Base-by-base conservation (phyloP, 2,329 filamentous ascomycete genomes). In the Triangularia setosa region DNA sequence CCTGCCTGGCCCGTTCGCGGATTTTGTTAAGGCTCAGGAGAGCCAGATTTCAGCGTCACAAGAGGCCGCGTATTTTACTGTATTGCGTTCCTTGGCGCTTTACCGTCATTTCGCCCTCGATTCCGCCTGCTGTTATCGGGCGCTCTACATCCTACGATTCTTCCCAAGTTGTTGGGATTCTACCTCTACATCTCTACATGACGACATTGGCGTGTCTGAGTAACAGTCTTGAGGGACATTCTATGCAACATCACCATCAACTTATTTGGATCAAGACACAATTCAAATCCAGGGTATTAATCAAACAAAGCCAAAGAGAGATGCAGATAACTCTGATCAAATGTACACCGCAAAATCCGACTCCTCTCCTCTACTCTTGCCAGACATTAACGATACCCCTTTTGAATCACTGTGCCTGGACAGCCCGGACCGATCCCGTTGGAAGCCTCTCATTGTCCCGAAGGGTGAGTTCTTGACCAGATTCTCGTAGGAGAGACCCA, bases 391-490 rank as follows among this genome's bases (percentile, higher is more conserved):
- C 6, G 64, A 68, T 16, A 61, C 28, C 27, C 60, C 64, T 24
- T 62, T 62, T 24, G 33, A 62, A 12, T 48, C n/a, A 27, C 57
- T 24, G 14, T 21, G 56, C 40, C 12, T 21, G n/a, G 40, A 5
- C 27, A 55, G 11, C 23, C 52, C 52, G 16, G 25, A 16, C 55
- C n/a, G 27, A 23, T 58, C 30, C 18, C 18, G 11, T 21, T 48
- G 40, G n/a, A 48, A 48, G 2, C 18, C n/a, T 48, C 40, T 24
- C 52, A 52, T 55, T n/a, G 23, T 54, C 24, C 52, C 16, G 59
- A 78, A 77, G 0, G 77, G 76, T 7, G 74, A 73, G 21, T 71
- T 72, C 35, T 75, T 72, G 12, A 75, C 73, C 3, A 77, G 70
- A 16, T 76, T 74, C 40, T 73, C 71, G 65, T 78, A 77, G 5